These are phyloP conservation scores for Magnolia kwangsiensis DNA, from an alignment of 164 flowering plant species.

Conservation along the genomic window DNA sequence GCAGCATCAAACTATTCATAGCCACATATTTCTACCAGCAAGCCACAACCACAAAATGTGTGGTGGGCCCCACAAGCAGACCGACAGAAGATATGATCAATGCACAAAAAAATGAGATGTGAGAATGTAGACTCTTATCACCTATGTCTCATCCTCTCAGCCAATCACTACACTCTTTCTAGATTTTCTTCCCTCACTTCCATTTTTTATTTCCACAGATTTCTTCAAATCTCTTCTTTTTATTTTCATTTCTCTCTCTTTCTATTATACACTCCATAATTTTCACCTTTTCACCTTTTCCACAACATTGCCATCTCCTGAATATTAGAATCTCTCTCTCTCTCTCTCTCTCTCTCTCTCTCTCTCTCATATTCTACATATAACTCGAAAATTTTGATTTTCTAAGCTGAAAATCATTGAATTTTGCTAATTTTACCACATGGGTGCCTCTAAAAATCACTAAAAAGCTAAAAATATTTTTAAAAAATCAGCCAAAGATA, in stretches of 20 bases:
- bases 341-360: neutral
- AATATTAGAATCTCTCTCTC: neutral
- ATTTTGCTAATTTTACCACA: neutral
- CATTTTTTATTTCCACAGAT: neutral
- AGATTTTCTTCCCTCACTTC: neutral
- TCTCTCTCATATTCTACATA: neutral
- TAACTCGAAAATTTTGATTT: neutral
- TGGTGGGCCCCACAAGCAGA: neutral
- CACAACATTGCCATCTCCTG: neutral
- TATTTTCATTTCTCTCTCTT: neutral
- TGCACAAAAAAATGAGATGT: neutral
- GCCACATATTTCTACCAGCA: neutral
- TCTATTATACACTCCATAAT: neutral
- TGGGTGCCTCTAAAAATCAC: neutral
- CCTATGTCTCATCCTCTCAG: neutral
- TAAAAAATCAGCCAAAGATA: neutral
- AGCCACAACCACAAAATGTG: neutral
- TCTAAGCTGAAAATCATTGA: neutral
- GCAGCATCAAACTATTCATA: neutral
- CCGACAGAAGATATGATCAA: too few species aligned
- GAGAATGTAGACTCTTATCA: slow-evolving; percentile 1
- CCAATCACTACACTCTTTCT: slow-evolving; percentile 11
- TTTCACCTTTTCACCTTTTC: neutral
- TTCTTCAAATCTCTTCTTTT: neutral
- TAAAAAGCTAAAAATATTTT: neutral